Evolutionary conservation across 1,139 yeast genomes (phyloP).

Genomic region (Schwanniomyces etchellsii): DNA sequence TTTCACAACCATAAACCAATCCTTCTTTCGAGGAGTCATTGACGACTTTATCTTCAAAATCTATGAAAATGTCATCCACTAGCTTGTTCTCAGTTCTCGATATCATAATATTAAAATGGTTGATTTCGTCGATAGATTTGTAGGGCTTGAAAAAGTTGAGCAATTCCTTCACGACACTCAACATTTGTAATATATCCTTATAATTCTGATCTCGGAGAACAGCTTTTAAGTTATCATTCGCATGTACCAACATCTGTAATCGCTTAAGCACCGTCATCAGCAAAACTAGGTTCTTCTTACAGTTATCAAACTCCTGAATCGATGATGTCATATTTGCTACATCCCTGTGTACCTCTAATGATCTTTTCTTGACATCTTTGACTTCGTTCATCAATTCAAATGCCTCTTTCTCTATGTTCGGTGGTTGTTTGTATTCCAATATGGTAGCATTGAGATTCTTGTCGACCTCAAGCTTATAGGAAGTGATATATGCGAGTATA

Average conservation of each 20-base stretch:
- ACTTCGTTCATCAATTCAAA: conserved; percentile 39
- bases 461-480: conserved; percentile 44
- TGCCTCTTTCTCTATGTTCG: conserved; percentile 35
- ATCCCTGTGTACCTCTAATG: conserved; percentile 48
- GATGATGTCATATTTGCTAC: conserved; percentile 70
- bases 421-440: conserved; percentile 20
- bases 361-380: conserved; percentile 19
- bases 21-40: conserved; percentile 18
- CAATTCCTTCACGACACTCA: conserved; percentile 76
- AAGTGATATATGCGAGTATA: conserved; percentile 30
- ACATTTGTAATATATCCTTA: conserved; percentile 57
- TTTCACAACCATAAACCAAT: conserved; percentile 60
- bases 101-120: conserved; percentile 59
- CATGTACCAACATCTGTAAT: conserved; percentile 78
- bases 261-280: conserved; percentile 85
- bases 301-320: conserved; percentile 72
- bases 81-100: conserved; percentile 59
- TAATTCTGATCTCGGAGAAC: conserved; percentile 47
- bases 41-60: conserved; percentile 50
- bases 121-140: conserved; percentile 79
- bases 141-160: conserved; percentile 74
- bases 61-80: conserved; percentile 68
- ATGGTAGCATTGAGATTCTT: conserved; percentile 30
- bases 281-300: conserved; percentile 74
- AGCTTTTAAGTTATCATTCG: conserved; percentile 59